phyloP scores from a whole-genome alignment of 2,329 filamentous ascomycete species.

The Aspergillus texensis region DNA sequence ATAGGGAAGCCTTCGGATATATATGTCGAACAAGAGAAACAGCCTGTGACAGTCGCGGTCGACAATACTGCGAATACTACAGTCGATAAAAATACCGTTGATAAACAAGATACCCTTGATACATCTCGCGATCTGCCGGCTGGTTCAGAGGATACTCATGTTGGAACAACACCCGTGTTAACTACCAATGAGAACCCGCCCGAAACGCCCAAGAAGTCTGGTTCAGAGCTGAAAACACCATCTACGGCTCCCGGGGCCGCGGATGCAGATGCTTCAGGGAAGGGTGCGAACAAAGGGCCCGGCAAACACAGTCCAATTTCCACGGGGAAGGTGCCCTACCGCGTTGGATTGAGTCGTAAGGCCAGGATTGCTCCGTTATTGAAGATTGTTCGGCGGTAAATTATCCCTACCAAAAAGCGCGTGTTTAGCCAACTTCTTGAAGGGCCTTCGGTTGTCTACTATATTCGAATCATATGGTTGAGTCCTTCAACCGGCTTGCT shows the following conservation, averaged over 20 bases:
- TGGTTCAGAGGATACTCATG: not conserved
- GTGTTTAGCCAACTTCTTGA: not conserved
- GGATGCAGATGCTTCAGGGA: not conserved
- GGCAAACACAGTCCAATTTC: constrained; percentile 46
- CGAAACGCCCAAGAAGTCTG: constrained; percentile 19
- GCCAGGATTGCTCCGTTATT: constrained; percentile 53
- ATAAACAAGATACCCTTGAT: not conserved
- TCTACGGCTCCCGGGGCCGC: not conserved
- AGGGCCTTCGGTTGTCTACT: not conserved
- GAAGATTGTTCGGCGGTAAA: constrained; percentile 45
- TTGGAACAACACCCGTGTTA: not conserved
- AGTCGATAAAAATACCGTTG: not conserved
- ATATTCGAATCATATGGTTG: not conserved
- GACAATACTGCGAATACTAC: not conserved
- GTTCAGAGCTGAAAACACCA: constrained; percentile 8
- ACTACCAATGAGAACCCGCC: not conserved
- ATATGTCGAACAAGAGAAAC: not conserved
- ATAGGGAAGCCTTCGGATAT: constrained; percentile 11
- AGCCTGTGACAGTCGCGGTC: not conserved
- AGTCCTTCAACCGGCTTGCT: not conserved
- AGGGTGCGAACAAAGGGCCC: constrained; percentile 25
- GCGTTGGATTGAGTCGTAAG: constrained; percentile 53
- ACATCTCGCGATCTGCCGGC: not conserved
- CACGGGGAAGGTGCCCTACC: constrained; percentile 43
- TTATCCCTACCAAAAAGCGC: not conserved